Evolutionary conservation across 177 flowering plant species (phyloP), one percentile per base, ranked within the genome.

Genomic region (Tripterygium wilfordii): DNA sequence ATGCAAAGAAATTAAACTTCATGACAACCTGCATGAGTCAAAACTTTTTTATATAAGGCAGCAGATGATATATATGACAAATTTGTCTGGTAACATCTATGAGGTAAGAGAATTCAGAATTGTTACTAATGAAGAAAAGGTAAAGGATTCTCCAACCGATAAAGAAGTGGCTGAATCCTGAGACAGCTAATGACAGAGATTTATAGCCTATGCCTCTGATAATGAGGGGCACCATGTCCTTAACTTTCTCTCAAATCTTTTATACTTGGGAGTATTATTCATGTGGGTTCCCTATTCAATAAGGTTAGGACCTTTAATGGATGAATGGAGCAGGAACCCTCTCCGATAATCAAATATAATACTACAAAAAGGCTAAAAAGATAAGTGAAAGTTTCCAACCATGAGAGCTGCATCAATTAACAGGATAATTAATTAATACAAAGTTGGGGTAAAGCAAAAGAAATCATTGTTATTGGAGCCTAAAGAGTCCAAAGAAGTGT

Each of bases 391-490:
- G n/a, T n/a, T n/a, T 17, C 25, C 19, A 32, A n/a, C 19, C 18
- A 42, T 27, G 43, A 35, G 20, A 26, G 14, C 20, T 17, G 5
- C 9, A 37, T 37, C 38, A 29, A 16, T 28, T 31, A 46, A 30
- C 18, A 7, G 37, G 31, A 31, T 42, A 53, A 36, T 35, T 36
- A 35, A 19, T 36, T 0, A 18, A 10, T 39, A 17, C n/a, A 57
- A n/a, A n/a, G n/a, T 42, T 32, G 49, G 41, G 45, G 42, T 16
- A 53, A 53, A 60, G 53, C 57, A 40, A 46, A 60, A 60, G 36
- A 46, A 17, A 47, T 30, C 37, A 46, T 52, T 5, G 51, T 61
- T 53, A 48, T 26, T 42, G 64, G 54, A 61, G 56, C 49, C 51
- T 12, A 48, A 40, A 48, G 36, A 32, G 49, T 47, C 48, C 51